These are phyloP conservation scores for Corymbia calophylla DNA, from an alignment of 441 rosid genomes.

Conservation along the genomic window DNA sequence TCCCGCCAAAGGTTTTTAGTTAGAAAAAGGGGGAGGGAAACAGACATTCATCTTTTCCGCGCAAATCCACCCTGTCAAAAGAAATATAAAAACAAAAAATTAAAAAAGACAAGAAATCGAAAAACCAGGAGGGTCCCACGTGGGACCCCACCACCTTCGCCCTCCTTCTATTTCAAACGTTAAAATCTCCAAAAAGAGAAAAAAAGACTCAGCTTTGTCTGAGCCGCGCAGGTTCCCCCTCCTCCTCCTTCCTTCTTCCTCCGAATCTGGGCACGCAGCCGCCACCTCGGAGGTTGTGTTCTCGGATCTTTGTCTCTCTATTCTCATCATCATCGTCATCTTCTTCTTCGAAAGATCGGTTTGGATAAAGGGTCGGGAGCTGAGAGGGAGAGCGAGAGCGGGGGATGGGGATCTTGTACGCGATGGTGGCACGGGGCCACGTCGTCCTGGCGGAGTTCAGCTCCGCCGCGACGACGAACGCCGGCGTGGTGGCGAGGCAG, in stretches of 20 bases:
- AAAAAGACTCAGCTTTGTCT: not conserved
- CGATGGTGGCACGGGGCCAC: conserved; percentile 81
- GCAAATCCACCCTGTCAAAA: not conserved
- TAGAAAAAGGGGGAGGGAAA: not conserved
- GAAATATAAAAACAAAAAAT: not conserved
- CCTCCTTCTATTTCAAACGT: not conserved
- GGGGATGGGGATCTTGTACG: conserved; percentile 74
- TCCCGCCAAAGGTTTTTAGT: not conserved
- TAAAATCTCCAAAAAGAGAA: not conserved
- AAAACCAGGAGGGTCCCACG: not conserved
- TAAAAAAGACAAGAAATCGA: not conserved
- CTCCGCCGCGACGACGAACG: conserved; percentile 64
- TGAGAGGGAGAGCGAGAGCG: not conserved
- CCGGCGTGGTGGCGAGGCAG: conserved; percentile 66
- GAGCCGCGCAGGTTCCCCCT: not conserved
- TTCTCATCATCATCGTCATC: no score
- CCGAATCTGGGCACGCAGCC: not conserved
- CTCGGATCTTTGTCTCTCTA: not conserved
- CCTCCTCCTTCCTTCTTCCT: not conserved
- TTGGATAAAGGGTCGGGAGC: not conserved
- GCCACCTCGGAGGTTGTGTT: not conserved
- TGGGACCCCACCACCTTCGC: not conserved
- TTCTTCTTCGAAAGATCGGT: not conserved
- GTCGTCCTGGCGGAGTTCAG: conserved; percentile 85
- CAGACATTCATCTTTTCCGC: not conserved